phyloP scores from a whole-genome alignment of 805 yeast genomes.

The Groenewaldozyma tartarivorans region DNA sequence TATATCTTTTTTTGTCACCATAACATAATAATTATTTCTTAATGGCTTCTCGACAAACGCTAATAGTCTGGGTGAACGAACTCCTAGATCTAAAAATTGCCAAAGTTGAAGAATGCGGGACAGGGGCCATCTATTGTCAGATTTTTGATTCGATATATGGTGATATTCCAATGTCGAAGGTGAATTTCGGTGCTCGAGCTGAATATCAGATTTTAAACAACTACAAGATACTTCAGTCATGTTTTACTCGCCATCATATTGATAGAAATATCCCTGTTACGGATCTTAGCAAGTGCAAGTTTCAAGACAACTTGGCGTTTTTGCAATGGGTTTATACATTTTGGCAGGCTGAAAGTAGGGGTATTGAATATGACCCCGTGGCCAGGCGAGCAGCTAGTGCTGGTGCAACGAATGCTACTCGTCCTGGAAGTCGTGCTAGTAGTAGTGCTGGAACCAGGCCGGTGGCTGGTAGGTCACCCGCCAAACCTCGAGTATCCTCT shows the following conservation, averaged over 20 bases:
- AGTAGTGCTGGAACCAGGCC: not conserved
- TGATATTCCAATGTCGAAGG: conserved; percentile 73
- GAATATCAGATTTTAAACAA: conserved; percentile 75
- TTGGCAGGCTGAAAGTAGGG: conserved; percentile 72
- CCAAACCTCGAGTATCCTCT: not conserved
- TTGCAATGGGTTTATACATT: conserved; percentile 82
- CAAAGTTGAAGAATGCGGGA: conserved; percentile 88
- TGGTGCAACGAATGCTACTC: conserved; percentile 1
- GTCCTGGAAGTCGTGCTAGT: conserved; percentile 2
- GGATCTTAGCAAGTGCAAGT: conserved; percentile 69
- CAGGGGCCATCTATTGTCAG: conserved; percentile 93
- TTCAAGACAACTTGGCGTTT: conserved; percentile 91
- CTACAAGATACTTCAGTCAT: conserved; percentile 76
- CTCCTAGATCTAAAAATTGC: conserved; percentile 54
- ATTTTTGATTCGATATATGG: conserved; percentile 75
- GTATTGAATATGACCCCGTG: conserved; percentile 60
- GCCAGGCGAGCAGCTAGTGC: conserved; percentile 29
- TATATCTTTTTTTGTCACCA: no score
- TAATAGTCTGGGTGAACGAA: conserved; percentile 76
- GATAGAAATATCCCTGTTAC: conserved; percentile 74
- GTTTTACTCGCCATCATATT: conserved; percentile 63
- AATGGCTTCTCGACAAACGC: conserved; percentile 46
- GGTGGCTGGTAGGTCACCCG: not conserved
- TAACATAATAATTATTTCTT: not conserved
- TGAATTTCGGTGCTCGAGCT: conserved; percentile 56